These are phyloP conservation scores for Apiospora phragmitis DNA, from an alignment of 2,329 filamentous ascomycete genomes.

Conservation along the genomic window DNA sequence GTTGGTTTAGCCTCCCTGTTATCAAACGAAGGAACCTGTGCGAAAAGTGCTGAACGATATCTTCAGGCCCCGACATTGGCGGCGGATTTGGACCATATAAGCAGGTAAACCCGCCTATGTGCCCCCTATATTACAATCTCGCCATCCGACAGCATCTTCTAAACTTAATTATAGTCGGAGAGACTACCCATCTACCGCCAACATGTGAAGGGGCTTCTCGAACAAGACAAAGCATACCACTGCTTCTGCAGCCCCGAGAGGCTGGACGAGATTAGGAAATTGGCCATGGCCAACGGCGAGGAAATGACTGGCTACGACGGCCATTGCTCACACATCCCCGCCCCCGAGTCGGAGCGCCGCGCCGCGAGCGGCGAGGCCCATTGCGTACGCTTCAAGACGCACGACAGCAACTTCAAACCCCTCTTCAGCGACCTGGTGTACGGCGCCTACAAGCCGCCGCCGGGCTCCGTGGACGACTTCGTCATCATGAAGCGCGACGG, in stretches of 20 bases:
- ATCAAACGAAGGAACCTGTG: not conserved
- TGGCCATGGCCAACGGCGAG: slow-evolving; percentile 54
- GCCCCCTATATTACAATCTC: not conserved
- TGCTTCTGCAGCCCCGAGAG: slow-evolving; percentile 85
- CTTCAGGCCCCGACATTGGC: slow-evolving; percentile 71
- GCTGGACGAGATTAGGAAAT: slow-evolving; percentile 65
- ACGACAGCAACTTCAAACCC: slow-evolving; percentile 49
- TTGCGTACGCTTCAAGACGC: slow-evolving; percentile 72
- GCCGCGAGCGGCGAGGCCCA: slow-evolving; percentile 69
- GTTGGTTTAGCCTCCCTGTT: slow-evolving; percentile 36
- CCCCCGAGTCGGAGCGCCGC: slow-evolving; percentile 68
- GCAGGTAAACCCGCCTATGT: slow-evolving; percentile 55
- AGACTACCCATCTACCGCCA: slow-evolving; percentile 71
- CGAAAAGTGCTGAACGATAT: slow-evolving; percentile 19
- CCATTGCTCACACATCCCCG: slow-evolving; percentile 68
- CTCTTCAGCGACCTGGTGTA: slow-evolving; percentile 79
- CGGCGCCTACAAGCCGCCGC: slow-evolving; percentile 60
- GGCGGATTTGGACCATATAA: slow-evolving; percentile 84
- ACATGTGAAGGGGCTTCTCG: slow-evolving; percentile 69
- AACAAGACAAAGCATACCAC: slow-evolving; percentile 77
- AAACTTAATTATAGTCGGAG: slow-evolving; percentile 62
- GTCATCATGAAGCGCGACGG: slow-evolving; percentile 91
- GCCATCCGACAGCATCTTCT: too few relatives aligned
- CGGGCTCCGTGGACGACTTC: slow-evolving; percentile 69
- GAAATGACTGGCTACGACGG: slow-evolving; percentile 52